Base-by-base conservation (phyloP, 768 basidiomycete species). In the Tulasnella sp. region DNA sequence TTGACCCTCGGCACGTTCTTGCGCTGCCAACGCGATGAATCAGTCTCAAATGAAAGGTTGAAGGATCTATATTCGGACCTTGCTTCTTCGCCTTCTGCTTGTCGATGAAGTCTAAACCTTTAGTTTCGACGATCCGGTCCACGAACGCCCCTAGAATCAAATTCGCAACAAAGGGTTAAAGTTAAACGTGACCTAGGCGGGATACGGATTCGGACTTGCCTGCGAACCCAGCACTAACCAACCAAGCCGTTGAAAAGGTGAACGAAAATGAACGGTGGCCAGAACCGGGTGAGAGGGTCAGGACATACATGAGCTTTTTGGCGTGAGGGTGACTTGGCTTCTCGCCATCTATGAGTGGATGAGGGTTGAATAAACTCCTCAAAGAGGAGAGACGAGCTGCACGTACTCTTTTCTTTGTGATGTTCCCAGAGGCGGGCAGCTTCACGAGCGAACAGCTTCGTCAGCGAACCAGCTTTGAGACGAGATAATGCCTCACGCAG, bases 41-140 rank as follows among this genome's bases (percentile, higher is more conserved):
- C 38, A 40, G 73, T 40, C 21, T 4, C n/a, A 10, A 42, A 5
- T 6, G 6, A 2, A 24, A 21, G 12, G 12, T 27, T 0, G n/a
- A n/a, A 40, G n/a, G 2, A 42, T 16, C 19, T 5, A 2, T 27
- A 0, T 27, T 77, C 76, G 19, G 24, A 82, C 79, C 79, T 62
- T 27, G 56, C 79, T 40, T 80, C 78, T 56, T 80, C 40, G 39
- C 78, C 79, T 75, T 82, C 80, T 36, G 79, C 80, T 78, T 79
- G 39, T 80, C 79, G 44, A 80, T 80, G 62, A 38, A 44, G 80
- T 80, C 80, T 24, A 80, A 71, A 44, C 80, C 80, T 42, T 75
- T 74, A n/a, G 80, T 77, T 76, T 80, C 80, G 34, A 80, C 80
- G 2, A 71, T 44, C n/a, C 80, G 75, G 44, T 80, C 80, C 71